Percentiles rank a stretch among this genome's conserved stretches.
Conservation (phyloP, 2,329 filamentous ascomycete species). For the Aspergillus viridinutans region DNA sequence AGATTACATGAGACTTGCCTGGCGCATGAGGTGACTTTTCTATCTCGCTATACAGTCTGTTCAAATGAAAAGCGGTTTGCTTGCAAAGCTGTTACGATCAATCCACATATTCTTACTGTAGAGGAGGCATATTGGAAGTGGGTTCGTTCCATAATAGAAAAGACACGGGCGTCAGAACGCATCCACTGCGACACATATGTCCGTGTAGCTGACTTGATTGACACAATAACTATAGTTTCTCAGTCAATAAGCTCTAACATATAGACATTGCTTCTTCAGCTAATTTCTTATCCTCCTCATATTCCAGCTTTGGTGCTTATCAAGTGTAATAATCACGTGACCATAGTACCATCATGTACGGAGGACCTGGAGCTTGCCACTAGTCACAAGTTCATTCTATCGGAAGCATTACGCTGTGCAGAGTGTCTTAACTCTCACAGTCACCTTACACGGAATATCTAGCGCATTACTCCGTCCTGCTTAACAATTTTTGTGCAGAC, state of each 20-base stretch:
- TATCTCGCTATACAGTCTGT: conserved; percentile 20
- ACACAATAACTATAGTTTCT: no score
- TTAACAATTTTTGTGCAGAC: neutral
- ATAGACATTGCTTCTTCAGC: no score
- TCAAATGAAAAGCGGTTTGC: conserved; percentile 11
- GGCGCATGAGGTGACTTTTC: conserved; percentile 13
- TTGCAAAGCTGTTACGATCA: neutral
- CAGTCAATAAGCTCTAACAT: no score
- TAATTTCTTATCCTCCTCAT: no score
- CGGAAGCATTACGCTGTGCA: neutral
- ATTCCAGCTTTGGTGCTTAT: no score
- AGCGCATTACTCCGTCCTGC: neutral
- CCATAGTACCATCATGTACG: neutral
- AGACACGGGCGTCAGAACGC: neutral
- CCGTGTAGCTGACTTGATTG: no score
- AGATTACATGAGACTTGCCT: conserved; percentile 13
- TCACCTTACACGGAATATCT: neutral
- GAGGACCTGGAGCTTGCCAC: neutral
- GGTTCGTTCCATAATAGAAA: no score
- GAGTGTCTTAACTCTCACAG: neutral
- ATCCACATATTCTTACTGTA: neutral
- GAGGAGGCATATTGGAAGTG: neutral
- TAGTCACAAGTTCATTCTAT: neutral
- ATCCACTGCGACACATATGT: neutral
- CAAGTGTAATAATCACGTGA: neutral